phyloP scores from a whole-genome alignment of 2,329 filamentous ascomycete genomes.

The Calonectria leucothoes region DNA sequence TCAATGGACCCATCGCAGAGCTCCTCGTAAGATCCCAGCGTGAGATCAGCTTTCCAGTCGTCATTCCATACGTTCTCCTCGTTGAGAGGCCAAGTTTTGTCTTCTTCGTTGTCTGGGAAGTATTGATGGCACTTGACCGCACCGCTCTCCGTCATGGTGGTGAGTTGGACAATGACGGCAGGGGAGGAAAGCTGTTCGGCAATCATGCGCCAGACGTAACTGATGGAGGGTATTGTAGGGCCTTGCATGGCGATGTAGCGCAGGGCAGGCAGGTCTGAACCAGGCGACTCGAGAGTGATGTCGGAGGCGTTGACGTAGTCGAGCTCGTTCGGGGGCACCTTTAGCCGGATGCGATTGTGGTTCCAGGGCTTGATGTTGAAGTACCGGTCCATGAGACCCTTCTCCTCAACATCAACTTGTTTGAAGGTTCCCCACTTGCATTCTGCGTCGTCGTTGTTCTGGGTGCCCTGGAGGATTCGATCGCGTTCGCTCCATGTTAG shows the following conservation, averaged over 20 bases:
- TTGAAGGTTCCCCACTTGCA: constrained; percentile 51
- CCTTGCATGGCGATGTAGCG: constrained; percentile 95
- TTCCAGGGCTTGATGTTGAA: constrained; percentile 90
- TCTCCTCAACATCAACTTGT: constrained; percentile 45
- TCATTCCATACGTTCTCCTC: constrained; percentile 73
- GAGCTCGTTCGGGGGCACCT: constrained; percentile 77
- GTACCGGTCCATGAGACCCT: constrained; percentile 78
- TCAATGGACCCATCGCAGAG: constrained; percentile 70
- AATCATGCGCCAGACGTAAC: constrained; percentile 96
- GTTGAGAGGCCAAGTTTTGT: constrained; percentile 68
- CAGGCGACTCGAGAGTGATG: constrained; percentile 65
- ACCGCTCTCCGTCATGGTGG: constrained; percentile 82
- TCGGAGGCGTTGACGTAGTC: constrained; percentile 89
- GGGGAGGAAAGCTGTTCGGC: constrained; percentile 79
- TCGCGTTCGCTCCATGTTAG: constrained; percentile 65
- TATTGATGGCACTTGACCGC: constrained; percentile 91
- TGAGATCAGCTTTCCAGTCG: constrained; percentile 75
- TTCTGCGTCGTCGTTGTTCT: constrained; percentile 48
- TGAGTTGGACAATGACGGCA: constrained; percentile 94
- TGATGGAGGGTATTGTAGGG: constrained; percentile 79
- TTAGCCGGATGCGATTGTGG: constrained; percentile 84
- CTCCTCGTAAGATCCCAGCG: constrained; percentile 72
- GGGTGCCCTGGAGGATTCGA: constrained; percentile 54
- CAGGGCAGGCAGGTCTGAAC: constrained; percentile 53
- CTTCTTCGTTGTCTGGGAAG: constrained; percentile 73